Conservation (phyloP, 2,329 filamentous ascomycete species). For the Dactylellina parvicollis region DNA sequence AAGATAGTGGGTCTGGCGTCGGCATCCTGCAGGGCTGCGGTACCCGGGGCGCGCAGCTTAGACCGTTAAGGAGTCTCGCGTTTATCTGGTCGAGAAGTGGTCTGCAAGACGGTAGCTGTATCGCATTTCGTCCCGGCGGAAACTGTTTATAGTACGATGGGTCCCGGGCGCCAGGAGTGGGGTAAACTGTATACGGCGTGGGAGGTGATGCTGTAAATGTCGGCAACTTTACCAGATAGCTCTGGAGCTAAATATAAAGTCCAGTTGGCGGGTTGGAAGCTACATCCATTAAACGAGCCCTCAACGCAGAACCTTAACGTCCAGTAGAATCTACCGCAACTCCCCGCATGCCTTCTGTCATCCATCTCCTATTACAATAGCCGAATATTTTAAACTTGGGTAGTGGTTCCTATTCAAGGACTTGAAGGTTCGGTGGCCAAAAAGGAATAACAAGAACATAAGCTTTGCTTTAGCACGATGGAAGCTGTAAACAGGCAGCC, state of each 20-base stretch:
- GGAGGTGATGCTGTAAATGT: slow-evolving; percentile 29
- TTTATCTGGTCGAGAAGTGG: slow-evolving; percentile 19
- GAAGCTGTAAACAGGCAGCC: no score
- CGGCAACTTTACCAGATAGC: slow-evolving; percentile 1
- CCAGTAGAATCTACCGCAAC: background rate
- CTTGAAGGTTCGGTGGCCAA: no score
- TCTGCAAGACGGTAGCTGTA: background rate
- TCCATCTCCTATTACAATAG: no score
- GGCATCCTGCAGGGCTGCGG: slow-evolving; percentile 44
- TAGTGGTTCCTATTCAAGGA: no score
- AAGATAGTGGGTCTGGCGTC: slow-evolving; percentile 88
- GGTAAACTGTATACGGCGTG: background rate
- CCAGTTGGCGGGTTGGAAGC: slow-evolving; percentile 24
- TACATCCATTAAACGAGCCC: slow-evolving; percentile 7
- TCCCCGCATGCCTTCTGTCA: background rate
- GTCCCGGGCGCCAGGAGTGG: background rate
- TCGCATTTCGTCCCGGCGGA: slow-evolving; percentile 16
- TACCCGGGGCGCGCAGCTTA: slow-evolving; percentile 26
- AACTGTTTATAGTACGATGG: background rate
- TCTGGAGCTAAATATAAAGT: slow-evolving; percentile 15
- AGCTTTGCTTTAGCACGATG: no score
- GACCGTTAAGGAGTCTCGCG: slow-evolving; percentile 27
- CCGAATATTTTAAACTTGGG: no score
- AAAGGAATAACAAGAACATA: no score
- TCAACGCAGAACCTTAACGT: slow-evolving; percentile 36